Evolutionary conservation across 208 protist genomes (phyloP), one percentile per base, ranked within the genome.

Genomic region (Porcisia hertigi): DNA sequence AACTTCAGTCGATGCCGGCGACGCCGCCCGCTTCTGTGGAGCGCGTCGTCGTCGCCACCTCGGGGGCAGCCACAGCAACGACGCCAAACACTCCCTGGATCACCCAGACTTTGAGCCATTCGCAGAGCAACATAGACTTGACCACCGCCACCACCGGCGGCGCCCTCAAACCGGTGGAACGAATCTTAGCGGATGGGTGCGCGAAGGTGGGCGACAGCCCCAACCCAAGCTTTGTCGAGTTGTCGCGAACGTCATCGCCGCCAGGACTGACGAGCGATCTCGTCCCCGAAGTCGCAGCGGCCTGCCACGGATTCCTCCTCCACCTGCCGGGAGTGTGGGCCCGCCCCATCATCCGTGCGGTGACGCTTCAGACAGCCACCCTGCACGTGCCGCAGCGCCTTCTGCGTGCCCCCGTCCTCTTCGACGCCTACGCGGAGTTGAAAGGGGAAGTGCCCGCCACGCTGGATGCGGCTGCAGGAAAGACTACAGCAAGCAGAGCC

Each of bases 291-390:
- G 67, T 84, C 20, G 74, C 67, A 0, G 79, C 81, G 54, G 75
- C 73, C 30, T 84, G 82, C 54, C 64, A 76, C 69, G 43, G 34
- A 25, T 84, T 91, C 47, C 64, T 90, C 53, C 76, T 75, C 30
- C 79, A 75, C 47, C 78, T 94, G 36, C 90, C 86, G n/a, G 64
- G 62, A 57, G 55, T 52, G 69, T 90, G 84, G 85, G 73, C 77
- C 23, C 69, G 71, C 41, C 73, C 79, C 12, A 62, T 89, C 11
- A 52, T 92, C 18, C 90, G 88, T 3, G 90, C 90, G 1, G 55
- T 90, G 16, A 82, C 87, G 25, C 81, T 95, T 70, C 90, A 95
- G 82, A 81, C 76, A 4, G 77, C 89, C 34, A 86, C 86, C 30
- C 79, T 83, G 74, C 72, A 81, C n/a, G 53, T 93, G 6, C 88